These are phyloP conservation scores for Podaxis sp. DNA, from an alignment of 768 basidiomycete genomes.

Conservation along the genomic window DNA sequence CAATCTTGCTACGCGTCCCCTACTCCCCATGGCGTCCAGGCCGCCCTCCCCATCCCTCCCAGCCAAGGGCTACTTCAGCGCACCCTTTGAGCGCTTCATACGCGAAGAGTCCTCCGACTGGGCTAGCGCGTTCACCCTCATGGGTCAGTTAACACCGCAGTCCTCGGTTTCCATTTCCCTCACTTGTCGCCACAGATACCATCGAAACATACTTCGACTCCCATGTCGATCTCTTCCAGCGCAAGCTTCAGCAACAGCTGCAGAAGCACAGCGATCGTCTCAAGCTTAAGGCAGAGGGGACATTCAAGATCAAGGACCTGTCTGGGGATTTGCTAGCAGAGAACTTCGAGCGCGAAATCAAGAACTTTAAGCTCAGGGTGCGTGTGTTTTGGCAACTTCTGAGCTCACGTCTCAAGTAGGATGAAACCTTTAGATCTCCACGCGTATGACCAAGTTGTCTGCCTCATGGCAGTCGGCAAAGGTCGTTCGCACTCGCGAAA, in stretches of 20 bases:
- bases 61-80: conserved; percentile 56
- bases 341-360: conserved; percentile 28
- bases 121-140: conserved; percentile 79
- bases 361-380: conserved; percentile 85
- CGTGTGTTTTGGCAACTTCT: too few species aligned
- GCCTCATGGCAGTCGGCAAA: conserved; percentile 92
- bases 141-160: conserved; percentile 51
- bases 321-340: conserved; percentile 19
- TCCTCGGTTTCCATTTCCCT: conserved; percentile 18
- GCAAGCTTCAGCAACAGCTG: conserved; percentile 81
- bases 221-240: conserved; percentile 77
- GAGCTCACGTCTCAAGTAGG: too few species aligned
- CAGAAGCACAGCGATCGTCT: conserved; percentile 85
- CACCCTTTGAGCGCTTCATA: conserved; percentile 70
- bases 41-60: conserved; percentile 43
- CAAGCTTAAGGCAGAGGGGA: conserved; percentile 79
- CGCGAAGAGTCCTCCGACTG: conserved; percentile 76
- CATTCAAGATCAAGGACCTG: conserved; percentile 66
- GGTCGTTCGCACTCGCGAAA: conserved; percentile 78
- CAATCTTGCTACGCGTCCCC: conserved; percentile 14
- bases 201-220: conserved; percentile 96
- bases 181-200: conserved; percentile 57
- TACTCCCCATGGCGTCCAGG: conserved; percentile 34
- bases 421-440: conserved; percentile 55
- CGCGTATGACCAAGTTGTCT: conserved; percentile 73